These are phyloP conservation scores for Medakamo hakoo DNA, from an alignment of 139 green algal genomes.

Conservation along the genomic window DNA sequence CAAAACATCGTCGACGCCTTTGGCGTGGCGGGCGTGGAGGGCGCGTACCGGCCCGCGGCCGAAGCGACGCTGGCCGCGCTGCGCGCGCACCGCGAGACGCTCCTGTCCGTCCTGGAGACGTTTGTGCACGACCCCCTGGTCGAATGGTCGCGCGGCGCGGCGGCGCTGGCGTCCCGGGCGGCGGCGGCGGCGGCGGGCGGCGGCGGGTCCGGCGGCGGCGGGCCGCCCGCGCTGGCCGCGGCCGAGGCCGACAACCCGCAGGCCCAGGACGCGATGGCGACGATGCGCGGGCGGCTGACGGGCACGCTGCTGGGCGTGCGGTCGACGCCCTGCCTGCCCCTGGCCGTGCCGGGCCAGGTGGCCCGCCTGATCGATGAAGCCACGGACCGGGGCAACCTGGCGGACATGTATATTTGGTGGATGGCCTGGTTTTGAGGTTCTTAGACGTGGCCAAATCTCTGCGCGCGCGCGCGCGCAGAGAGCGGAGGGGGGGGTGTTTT, in stretches of 20 bases:
- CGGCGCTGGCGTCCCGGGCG: background rate
- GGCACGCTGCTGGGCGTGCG: conserved; percentile 78
- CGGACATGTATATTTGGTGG: conserved; percentile 90
- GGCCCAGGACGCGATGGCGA: conserved; percentile 59
- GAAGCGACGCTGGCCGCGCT: conserved; percentile 72
- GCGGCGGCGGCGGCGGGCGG: conserved; percentile 26
- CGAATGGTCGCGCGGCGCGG: conserved; percentile 52
- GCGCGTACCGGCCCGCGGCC: conserved; percentile 58
- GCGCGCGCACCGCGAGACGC: conserved; percentile 48
- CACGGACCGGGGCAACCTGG: conserved; percentile 65
- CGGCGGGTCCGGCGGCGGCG: background rate
- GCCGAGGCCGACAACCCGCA: conserved; percentile 38
- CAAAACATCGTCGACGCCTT: conserved; percentile 95
- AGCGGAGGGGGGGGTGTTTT: background rate
- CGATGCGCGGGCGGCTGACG: conserved; percentile 51
- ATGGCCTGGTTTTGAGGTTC: conserved; percentile 51
- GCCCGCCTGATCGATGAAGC: conserved; percentile 79
- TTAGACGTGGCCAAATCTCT: background rate
- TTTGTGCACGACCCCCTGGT: conserved; percentile 95
- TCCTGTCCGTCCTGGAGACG: conserved; percentile 87
- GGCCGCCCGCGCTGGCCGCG: conserved; percentile 1
- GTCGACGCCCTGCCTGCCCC: conserved; percentile 54
- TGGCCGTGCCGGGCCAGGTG: conserved; percentile 72
- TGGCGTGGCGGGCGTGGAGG: conserved; percentile 78
- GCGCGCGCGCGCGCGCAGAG: too few species aligned